These are phyloP conservation scores for Fraxinus nigra DNA, from an alignment of 305 asterid genomes.

Conservation along the genomic window DNA sequence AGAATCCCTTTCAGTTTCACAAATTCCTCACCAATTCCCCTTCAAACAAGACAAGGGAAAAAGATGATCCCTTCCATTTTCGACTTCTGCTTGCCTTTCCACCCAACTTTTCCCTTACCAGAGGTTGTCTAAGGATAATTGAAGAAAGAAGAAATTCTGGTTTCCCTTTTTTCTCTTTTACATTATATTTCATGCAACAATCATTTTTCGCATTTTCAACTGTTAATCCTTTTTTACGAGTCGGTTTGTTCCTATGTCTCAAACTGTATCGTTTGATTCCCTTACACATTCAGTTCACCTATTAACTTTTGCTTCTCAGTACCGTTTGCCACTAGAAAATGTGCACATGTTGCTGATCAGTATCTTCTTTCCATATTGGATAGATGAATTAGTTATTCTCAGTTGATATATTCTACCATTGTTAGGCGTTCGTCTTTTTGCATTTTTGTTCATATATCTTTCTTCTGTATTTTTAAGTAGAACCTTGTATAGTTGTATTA, in stretches of 20 bases:
- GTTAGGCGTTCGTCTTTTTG: slow-evolving; percentile 13
- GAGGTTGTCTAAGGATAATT: not conserved
- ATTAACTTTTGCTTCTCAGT: not conserved
- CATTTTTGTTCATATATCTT: not conserved
- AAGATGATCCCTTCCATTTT: not conserved
- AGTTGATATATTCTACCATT: not conserved
- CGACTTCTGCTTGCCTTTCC: not conserved
- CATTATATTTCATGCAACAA: not conserved
- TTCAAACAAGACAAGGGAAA: not conserved
- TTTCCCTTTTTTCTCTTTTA: not conserved
- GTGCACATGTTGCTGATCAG: not conserved
- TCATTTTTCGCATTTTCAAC: not conserved
- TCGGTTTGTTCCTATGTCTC: not conserved
- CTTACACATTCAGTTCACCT: not conserved
- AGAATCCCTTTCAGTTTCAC: not conserved
- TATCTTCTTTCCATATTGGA: not conserved
- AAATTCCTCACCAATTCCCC: not conserved
- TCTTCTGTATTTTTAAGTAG: not conserved
- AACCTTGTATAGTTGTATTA: slow-evolving; percentile 1
- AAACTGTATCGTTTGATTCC: not conserved
- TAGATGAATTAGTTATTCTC: not conserved
- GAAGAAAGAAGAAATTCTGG: not conserved
- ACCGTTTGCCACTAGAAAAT: not conserved
- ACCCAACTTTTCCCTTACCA: not conserved
- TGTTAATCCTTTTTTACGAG: not conserved